Base-by-base conservation (phyloP, 805 yeast species). In the Phaffomyces antillensis region DNA sequence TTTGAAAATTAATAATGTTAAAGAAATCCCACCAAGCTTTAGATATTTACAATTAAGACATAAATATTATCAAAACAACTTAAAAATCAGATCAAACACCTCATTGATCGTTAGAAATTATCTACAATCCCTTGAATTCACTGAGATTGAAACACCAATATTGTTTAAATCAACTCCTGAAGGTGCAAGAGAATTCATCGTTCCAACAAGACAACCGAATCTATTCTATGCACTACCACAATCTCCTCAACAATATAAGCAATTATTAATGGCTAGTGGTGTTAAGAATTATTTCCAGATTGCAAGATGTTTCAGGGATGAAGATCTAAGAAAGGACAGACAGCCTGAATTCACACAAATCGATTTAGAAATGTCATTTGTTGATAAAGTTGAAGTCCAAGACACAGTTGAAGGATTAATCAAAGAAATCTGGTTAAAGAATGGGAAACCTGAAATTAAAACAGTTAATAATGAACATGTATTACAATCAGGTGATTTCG, bases 281-380 rank as follows among this genome's bases (percentile, higher is more conserved):
- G 78, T 93, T 35, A 74, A 83, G 42, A 73, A 78, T 40, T 93
- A 93, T 63, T 93, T 78, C 63, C 99, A 93, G 65, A 70, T 93
- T 35, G 98, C 99, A 4, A 81, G 78, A 57, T 93, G 99, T 62
- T 93, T 93, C 62, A 73, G 99, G 52, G 99, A 93, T 62, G 99
- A 93, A 62, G 98, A 93, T 65, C 72, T 93, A 46, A 74, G 99
- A 47, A 81, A 87, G 1, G 99, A 93, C 62, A 76, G 99, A 63
- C 99, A 93, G 64, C 98, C 98, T 0, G 99, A 93, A 61, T 93
- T 93, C 62, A 93, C 99, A 1, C 99, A 93, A 65, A 67, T 93
- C n/a, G 99, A 93, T 70, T 55, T 93, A 65, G 99, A 93, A 63
- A 83, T 93, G 91, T 77, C 90, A 17, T 93, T 83, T 67, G 82